phyloP scores from a whole-genome alignment of 768 basidiomycete genomes.

The Tubosaeta sp. region DNA sequence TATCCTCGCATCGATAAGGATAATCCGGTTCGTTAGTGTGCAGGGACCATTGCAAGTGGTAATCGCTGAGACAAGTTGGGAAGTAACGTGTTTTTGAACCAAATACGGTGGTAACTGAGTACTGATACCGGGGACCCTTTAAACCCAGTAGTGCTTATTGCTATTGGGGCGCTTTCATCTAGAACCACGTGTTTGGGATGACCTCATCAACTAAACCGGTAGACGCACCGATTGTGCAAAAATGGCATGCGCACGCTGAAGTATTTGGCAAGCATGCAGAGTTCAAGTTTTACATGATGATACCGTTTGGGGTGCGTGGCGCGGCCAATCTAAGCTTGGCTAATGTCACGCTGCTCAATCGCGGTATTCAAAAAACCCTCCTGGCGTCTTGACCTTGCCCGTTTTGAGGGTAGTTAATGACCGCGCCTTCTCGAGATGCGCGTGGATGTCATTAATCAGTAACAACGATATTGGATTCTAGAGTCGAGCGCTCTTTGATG shows the following conservation, averaged over 20 bases:
- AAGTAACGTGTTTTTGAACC: neutral
- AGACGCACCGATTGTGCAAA: neutral
- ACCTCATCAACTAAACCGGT: neutral
- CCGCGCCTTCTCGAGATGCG: slow-evolving; percentile 2
- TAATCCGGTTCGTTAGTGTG: neutral
- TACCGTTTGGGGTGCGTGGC: neutral
- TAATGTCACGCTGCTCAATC: neutral
- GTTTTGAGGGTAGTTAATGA: slow-evolving; percentile 4
- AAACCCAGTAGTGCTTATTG: neutral
- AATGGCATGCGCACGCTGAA: neutral
- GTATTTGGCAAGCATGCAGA: neutral
- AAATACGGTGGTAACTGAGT: neutral
- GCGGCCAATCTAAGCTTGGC: neutral
- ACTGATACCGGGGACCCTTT: neutral
- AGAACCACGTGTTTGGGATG: neutral
- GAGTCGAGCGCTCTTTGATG: neutral
- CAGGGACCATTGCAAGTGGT: neutral
- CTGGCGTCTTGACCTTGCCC: neutral
- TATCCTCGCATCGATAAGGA: neutral
- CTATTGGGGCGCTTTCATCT: slow-evolving; percentile 1
- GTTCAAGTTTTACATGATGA: neutral
- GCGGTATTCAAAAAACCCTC: neutral
- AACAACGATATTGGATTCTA: neutral
- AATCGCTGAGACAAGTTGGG: neutral
- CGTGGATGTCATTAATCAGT: neutral